Evolutionary conservation across 331 rosid species (phyloP), one percentile per base, ranked within the genome.

Genomic region (Quercus tomentella): DNA sequence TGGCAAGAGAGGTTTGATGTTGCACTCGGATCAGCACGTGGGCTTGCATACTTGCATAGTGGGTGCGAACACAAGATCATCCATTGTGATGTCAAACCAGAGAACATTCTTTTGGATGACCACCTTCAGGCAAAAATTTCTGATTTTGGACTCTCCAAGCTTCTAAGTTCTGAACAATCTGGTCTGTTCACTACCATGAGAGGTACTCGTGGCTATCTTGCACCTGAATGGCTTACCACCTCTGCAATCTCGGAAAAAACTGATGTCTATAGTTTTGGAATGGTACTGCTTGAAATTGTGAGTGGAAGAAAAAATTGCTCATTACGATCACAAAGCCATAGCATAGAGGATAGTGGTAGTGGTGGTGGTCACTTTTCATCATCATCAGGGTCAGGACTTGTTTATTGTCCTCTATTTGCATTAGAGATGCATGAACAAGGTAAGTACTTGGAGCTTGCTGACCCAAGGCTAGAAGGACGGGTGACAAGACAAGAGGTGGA

Each of bases 221-320:
- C 96, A 52, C 98, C 98, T 3, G 97, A 94, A 83, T 94, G 98
- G 97, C 95, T 94, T 4, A 94, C 98, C 2, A 94, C 87, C 79
- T 82, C 97, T 1, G 93, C 97, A 8, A 92, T 94, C 45, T 85
- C 98, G 2, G 98, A 94, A n/a, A 94, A 85, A 74, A 88, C 97
- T 5, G 98, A 94, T 61, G 98, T 94, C 22, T 94, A 94, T 33
- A 91, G 97, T 80, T 94, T 75, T 62, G 97, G 98, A 79, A 94
- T 94, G 98, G 97, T 94, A 22, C 81, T 94, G 37, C 92, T 94
- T 31, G 98, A 94, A 81, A 84, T 94, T 12, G 86, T 92, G 0
- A 91, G 95, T 51, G 98, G 98, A 73, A 89, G 92, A 69, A 94
- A 92, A 61, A 94, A 92, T 54, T 92, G 94, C 71, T 82, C 80